Evolutionary conservation across 2,329 filamentous ascomycete genomes (phyloP), one percentile per base, ranked within the genome.

Genomic region (Xylogone sp.): DNA sequence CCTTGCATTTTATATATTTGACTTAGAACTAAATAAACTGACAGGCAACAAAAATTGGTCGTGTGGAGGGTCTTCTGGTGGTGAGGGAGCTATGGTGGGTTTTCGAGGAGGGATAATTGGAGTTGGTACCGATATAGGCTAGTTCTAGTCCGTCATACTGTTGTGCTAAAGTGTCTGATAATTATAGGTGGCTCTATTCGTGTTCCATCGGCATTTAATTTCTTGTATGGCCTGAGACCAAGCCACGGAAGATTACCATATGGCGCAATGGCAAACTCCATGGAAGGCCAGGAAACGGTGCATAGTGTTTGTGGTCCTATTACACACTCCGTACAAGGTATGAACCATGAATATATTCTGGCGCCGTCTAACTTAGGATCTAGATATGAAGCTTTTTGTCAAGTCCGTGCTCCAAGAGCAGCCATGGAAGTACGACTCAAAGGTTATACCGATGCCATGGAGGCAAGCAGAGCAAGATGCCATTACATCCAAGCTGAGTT

Each of bases 201-300:
- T 39, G 64, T 70, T 12, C 69, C 69, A 16, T 56, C 62, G 13
- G 64, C 64, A 2, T 70, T 65, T 54, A 67, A 62, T 49, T 59
- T 63, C 45, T 50, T 69, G 1, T 72, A 70, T 47, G 68, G 68
- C 3, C 50, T 72, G 1, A 65, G 69, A 49, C 69, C 69, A 13
- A 58, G 54, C 21, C 59, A 62, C 52, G 60, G 58, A 9, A 42
- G 61, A 43, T 39, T 63, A 9, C 59, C 59, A 18, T 64, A 63
- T 42, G 34, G 34, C 5, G 34, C 8, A 16, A 59, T 63, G 54
- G 60, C 59, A 12, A 62, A 61, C 39, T 58, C 69, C 67, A 50
- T 69, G 81, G 12, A 59, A 81, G 12, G 79, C 75, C 62, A 68
- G 60, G 49, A 70, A 60, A 55, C 66, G 54, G 47, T 69, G 57